Evolutionary conservation across 306 rosid genomes (phyloP).

Genomic region (Medicago truncatula): DNA sequence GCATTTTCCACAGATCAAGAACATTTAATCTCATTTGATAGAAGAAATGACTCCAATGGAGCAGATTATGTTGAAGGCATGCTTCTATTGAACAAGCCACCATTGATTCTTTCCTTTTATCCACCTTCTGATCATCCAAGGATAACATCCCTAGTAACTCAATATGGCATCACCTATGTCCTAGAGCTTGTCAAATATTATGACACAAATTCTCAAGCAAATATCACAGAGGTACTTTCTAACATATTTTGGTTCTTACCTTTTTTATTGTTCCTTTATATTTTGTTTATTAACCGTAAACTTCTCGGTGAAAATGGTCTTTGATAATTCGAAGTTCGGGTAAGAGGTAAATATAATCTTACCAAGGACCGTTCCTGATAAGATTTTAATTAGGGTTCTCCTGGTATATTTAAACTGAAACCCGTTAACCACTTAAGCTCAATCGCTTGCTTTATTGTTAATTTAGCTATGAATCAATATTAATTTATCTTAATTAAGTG

Average conservation of each 20-base stretch:
- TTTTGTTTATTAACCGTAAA: too few relatives aligned
- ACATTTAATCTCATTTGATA: conserved; percentile 48
- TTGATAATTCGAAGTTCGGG: too few relatives aligned
- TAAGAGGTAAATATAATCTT: too few relatives aligned
- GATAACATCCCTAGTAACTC: conserved; percentile 51
- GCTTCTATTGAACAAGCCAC: conserved; percentile 53
- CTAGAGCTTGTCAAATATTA: conserved; percentile 62
- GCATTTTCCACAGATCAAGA: conserved; percentile 69
- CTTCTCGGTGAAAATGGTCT: too few relatives aligned
- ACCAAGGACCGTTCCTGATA: too few relatives aligned
- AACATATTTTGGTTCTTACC: not conserved
- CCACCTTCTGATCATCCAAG: conserved; percentile 52
- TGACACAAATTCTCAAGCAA: conserved; percentile 30
- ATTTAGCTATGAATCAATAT: not conserved
- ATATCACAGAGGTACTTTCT: conserved; percentile 49
- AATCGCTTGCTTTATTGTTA: too few relatives aligned
- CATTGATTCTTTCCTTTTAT: conserved; percentile 65
- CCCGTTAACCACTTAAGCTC: too few relatives aligned
- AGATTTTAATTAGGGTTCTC: too few relatives aligned
- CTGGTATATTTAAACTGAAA: too few relatives aligned
- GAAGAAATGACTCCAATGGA: conserved; percentile 32
- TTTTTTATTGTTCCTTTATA: too few relatives aligned
- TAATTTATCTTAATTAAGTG: not conserved
- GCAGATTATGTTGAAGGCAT: conserved; percentile 66
- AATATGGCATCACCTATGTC: conserved; percentile 59